phyloP scores from a whole-genome alignment of 495 filamentous ascomycete species.

The Hypoxylon perforatum region DNA sequence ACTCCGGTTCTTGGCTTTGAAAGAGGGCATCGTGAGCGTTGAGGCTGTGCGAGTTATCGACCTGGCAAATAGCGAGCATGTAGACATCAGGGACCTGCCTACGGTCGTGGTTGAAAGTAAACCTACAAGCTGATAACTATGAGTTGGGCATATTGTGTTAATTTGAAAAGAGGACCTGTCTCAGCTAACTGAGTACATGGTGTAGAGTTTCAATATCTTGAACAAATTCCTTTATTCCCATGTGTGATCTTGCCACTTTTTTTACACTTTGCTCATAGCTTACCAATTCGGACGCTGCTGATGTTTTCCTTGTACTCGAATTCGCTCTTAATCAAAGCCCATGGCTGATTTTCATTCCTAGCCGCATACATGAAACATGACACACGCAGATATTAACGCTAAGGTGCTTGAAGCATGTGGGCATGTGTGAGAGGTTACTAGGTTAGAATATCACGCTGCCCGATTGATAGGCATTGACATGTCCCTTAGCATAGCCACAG shows the following conservation, averaged over 20 bases:
- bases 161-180: not conserved
- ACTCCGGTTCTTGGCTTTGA: constrained; percentile 81
- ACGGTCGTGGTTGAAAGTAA: constrained; percentile 69
- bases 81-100: constrained; percentile 84
- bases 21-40: constrained; percentile 76
- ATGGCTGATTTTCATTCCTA: not conserved
- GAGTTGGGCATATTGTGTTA: not conserved
- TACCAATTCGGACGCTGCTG: not conserved
- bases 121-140: constrained; percentile 1
- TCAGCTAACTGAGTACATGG: no score
- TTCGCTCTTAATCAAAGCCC: not conserved
- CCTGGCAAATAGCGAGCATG: constrained; percentile 79
- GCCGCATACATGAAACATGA: not conserved
- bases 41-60: constrained; percentile 88
- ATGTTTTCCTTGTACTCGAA: not conserved
- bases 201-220: no score
- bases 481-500: no score
- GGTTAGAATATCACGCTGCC: no score
- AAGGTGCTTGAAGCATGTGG: no score
- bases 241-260: not conserved
- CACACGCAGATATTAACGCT: not conserved
- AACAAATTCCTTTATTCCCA: no score
- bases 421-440: no score
- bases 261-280: not conserved
- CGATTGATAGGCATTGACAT: no score